A percentile compares a stretch with the other conserved stretches of the same genome.
phyloP scores from a whole-genome alignment of 805 yeast genomes.

The Lipomyces mesembrius region DNA sequence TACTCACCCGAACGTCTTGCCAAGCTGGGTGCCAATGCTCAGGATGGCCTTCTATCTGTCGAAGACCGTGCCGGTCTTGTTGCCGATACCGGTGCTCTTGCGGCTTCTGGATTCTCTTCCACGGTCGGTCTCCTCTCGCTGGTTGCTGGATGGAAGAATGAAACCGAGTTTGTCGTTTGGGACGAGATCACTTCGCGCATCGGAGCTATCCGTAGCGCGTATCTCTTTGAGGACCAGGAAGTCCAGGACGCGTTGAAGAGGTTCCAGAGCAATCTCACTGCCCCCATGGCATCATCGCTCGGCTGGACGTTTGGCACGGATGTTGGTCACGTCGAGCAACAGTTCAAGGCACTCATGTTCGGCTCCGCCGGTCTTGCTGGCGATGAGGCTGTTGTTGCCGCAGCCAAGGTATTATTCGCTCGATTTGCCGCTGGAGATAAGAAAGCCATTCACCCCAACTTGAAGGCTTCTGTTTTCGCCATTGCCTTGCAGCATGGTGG shows the following conservation, averaged over 20 bases:
- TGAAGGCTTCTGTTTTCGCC: constrained; percentile 67
- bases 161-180: constrained; percentile 62
- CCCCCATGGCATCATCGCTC: constrained; percentile 56
- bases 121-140: constrained; percentile 57
- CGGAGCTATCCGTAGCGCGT: constrained; percentile 51
- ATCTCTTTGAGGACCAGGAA: constrained; percentile 54
- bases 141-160: constrained; percentile 56
- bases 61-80: constrained; percentile 70
- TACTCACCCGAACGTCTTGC: constrained; percentile 58
- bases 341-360: constrained; percentile 65
- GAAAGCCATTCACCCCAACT: constrained; percentile 72
- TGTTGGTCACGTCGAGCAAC: constrained; percentile 59
- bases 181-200: constrained; percentile 53
- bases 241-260: constrained; percentile 50
- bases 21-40: constrained; percentile 59
- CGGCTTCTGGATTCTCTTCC: constrained; percentile 56
- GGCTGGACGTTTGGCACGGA: constrained; percentile 73
- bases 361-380: constrained; percentile 45
- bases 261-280: constrained; percentile 59
- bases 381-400: constrained; percentile 45
- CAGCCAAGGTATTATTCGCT: constrained; percentile 53
- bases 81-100: constrained; percentile 62
- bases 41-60: constrained; percentile 55
- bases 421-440: constrained; percentile 65
- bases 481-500: constrained; percentile 72